Conservation (phyloP, 441 rosid genomes). For the Jatropha multifida region DNA sequence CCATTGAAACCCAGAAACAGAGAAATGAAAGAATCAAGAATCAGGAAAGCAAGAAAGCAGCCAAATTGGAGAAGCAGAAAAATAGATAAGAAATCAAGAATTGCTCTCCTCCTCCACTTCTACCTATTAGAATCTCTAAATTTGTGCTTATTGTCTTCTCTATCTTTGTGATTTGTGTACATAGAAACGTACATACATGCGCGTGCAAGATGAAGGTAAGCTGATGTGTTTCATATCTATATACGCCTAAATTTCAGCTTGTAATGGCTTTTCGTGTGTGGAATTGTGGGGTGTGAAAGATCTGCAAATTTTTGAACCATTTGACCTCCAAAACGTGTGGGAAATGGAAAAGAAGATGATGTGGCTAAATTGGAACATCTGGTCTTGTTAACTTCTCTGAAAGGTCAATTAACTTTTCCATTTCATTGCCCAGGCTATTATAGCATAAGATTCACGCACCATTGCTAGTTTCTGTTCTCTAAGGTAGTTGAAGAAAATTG, state of each 20-base stretch:
- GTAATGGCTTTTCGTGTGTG: background rate
- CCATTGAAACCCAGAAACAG: slow-evolving; percentile 37
- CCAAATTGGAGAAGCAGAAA: background rate
- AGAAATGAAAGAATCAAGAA: background rate
- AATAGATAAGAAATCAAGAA: slow-evolving; percentile 20
- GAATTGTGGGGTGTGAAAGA: background rate
- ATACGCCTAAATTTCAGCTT: background rate
- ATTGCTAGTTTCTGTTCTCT: background rate
- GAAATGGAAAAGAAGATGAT: background rate
- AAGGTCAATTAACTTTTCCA: background rate
- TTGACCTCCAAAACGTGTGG: background rate
- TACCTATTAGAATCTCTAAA: slow-evolving; percentile 5
- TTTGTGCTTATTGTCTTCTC: slow-evolving; percentile 26
- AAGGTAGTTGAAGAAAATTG: background rate
- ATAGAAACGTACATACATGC: background rate
- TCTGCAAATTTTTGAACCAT: too few species aligned
- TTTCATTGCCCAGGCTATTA: too few species aligned
- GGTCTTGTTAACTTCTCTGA: background rate
- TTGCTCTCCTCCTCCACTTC: slow-evolving; percentile 28
- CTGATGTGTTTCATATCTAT: background rate
- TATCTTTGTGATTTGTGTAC: background rate
- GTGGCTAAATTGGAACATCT: slow-evolving; percentile 8
- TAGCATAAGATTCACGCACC: background rate
- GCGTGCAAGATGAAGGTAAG: too few species aligned
- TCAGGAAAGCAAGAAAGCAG: background rate